Evolutionary conservation across 441 rosid species (phyloP), one percentile per base, ranked within the genome.

Genomic region (Erodium moschatum): DNA sequence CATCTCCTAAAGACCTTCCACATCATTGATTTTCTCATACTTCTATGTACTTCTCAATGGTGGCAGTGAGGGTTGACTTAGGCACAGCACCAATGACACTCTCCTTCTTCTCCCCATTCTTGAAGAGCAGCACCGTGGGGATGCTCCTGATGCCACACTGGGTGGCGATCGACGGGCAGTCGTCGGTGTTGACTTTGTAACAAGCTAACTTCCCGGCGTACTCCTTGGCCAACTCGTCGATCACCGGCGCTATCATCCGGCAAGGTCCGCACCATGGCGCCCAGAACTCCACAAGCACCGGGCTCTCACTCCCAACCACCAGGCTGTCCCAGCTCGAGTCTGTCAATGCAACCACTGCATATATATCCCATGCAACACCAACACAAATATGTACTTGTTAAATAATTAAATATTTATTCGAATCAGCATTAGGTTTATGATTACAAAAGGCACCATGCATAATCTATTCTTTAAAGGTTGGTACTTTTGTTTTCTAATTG

Each of bases 201-300:
- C 91, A 90, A 72, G 87, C 89, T 68, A 90, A 84, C 76, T 93
- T 90, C 48, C 96, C 97, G 0, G 81, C 82, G 71, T 87, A 93
- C 5, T 87, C 88, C 70, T 77, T 85, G 1, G 98, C 86, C 38
- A 93, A 80, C 29, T 87, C 91, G 70, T 87, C 87, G n/a, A 93
- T 85, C 33, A 89, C 61, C 6, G 98, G 98, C 78, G 83, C 88
- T 60, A 93, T 88, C 96, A 93, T 88, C 44, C 90, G 85, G 83
- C 98, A 93, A 0, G 98, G 98, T 29, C 97, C 97, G 61, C 98
- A 93, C 97, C 98, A 93, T 4, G 98, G 98, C 54, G 98, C 98
- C 98, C 98, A 93, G 72, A 93, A 93, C 27, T 90, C 97, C 35
- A 93, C 93, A 65, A 90, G 69, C 2, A 90, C 96, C 4, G 98